Percentiles rank a stretch among this genome's conserved stretches.
phyloP scores from a whole-genome alignment of 2,329 filamentous ascomycete genomes.

The Xylaria sp. region DNA sequence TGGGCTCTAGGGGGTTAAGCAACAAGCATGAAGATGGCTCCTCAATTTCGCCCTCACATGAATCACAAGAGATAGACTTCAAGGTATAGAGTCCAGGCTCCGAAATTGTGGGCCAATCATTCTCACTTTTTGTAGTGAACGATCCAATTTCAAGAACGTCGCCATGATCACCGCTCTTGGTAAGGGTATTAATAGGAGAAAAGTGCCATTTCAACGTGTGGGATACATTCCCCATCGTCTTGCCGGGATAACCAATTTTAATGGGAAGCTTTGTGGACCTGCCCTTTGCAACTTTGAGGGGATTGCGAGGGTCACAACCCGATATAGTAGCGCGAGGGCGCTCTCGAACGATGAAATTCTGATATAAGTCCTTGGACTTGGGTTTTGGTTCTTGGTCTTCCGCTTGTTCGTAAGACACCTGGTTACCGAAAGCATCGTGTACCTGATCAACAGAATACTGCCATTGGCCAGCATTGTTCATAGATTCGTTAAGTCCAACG shows the following conservation, averaged over 20 bases:
- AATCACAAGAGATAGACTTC: constrained; percentile 80
- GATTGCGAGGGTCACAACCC: constrained; percentile 82
- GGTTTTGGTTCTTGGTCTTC: constrained; percentile 76
- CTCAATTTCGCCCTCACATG: constrained; percentile 86
- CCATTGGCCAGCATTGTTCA: constrained; percentile 83
- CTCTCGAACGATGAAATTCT: constrained; percentile 87
- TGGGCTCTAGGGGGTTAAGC: constrained; percentile 89
- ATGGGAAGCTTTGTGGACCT: constrained; percentile 75
- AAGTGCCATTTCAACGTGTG: constrained; percentile 86
- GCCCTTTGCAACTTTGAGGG: constrained; percentile 85
- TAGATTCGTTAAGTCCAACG: constrained; percentile 90
- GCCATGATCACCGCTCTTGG: constrained; percentile 76
- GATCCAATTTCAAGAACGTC: constrained; percentile 67
- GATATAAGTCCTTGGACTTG: constrained; percentile 72
- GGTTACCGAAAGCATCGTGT: constrained; percentile 88
- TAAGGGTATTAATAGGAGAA: constrained; percentile 76
- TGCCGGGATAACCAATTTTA: constrained; percentile 72
- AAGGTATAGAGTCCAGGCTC: constrained; percentile 89
- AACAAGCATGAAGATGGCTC: constrained; percentile 95
- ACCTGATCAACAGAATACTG: constrained; percentile 92
- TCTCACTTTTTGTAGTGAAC: constrained; percentile 69
- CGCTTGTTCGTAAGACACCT: constrained; percentile 76
- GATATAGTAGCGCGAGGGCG: constrained; percentile 78
- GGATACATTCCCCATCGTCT: constrained; percentile 68
- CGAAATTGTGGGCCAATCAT: constrained; percentile 74